Evolutionary conservation across 1,139 yeast species (phyloP).

Genomic region (Candida tetrigidarum): DNA sequence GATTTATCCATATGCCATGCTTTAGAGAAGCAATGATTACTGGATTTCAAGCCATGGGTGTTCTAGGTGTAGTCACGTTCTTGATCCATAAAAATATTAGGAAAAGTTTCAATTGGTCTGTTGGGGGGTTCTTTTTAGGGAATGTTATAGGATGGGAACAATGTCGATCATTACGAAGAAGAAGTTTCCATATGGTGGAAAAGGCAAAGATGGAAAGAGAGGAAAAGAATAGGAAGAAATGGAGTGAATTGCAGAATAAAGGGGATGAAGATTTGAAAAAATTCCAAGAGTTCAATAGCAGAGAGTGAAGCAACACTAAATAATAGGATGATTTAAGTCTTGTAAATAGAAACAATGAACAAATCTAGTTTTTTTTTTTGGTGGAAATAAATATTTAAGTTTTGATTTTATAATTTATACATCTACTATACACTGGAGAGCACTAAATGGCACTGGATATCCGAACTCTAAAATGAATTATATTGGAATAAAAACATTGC

Average conservation of each 20-base stretch:
- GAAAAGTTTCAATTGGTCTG: conserved; percentile 78
- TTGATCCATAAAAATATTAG: conserved; percentile 65
- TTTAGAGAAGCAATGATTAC: conserved; percentile 87
- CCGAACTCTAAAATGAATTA: too few relatives aligned
- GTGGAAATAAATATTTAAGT: too few relatives aligned
- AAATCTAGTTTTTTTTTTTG: background rate
- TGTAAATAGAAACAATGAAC: conserved; percentile 12
- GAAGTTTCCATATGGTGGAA: conserved; percentile 63
- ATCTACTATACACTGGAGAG: background rate
- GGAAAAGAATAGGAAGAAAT: conserved; percentile 35
- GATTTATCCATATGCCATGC: conserved; percentile 76
- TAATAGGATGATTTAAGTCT: conserved; percentile 12
- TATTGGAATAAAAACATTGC: background rate
- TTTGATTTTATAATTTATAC: too few relatives aligned
- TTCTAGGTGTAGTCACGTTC: conserved; percentile 73
- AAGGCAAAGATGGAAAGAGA: conserved; percentile 59
- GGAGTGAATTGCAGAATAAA: conserved; percentile 23
- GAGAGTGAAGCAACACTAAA: too few relatives aligned
- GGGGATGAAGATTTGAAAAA: conserved; percentile 30
- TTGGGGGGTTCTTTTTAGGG: conserved; percentile 81
- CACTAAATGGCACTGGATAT: background rate
- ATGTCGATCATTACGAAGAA: conserved; percentile 73
- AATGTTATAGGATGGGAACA: conserved; percentile 92
- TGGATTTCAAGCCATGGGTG: conserved; percentile 86
- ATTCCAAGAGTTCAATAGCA: conserved; percentile 28